phyloP scores from a whole-genome alignment of 2,329 filamentous ascomycete species.

The Whalleya microplaca region DNA sequence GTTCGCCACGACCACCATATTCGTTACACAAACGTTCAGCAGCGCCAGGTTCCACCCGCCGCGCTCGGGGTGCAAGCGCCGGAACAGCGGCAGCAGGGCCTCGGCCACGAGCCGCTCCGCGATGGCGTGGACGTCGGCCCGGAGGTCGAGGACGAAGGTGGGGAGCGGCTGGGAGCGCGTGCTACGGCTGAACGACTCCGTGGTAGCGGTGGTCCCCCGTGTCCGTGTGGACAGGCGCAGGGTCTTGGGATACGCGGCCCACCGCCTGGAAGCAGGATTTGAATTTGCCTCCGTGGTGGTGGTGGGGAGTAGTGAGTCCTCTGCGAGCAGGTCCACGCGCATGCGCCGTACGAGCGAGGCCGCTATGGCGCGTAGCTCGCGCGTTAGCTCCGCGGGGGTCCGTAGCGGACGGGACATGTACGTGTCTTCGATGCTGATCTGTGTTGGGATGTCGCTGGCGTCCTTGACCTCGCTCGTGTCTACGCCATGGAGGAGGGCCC shows the following conservation, averaged over 20 bases:
- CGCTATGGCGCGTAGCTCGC: constrained; percentile 71
- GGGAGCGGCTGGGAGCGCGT: constrained; percentile 79
- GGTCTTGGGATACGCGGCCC: constrained; percentile 82
- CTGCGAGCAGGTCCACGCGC: constrained; percentile 70
- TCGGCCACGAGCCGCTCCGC: constrained; percentile 73
- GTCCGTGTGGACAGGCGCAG: constrained; percentile 80
- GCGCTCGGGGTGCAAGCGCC: constrained; percentile 70
- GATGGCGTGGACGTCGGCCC: constrained; percentile 59
- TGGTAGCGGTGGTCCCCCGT: constrained; percentile 48
- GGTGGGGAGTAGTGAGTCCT: too few species aligned
- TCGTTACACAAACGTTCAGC: constrained; percentile 85
- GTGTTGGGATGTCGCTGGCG: constrained; percentile 73
- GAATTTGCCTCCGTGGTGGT: too few species aligned
- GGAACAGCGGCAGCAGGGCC: constrained; percentile 71
- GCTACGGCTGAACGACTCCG: constrained; percentile 66
- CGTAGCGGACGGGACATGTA: constrained; percentile 72
- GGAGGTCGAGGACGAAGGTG: constrained; percentile 70
- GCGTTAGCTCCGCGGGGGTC: constrained; percentile 63
- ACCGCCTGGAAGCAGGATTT: constrained; percentile 62
- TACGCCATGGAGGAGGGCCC: constrained; percentile 79
- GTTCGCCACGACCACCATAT: constrained; percentile 65
- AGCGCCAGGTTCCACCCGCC: constrained; percentile 79
- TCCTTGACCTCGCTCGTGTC: constrained; percentile 76
- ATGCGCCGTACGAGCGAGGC: constrained; percentile 76
- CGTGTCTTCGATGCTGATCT: constrained; percentile 95